Conservation (phyloP, 768 basidiomycete genomes). For the Brasilioporus rufonigricans region DNA sequence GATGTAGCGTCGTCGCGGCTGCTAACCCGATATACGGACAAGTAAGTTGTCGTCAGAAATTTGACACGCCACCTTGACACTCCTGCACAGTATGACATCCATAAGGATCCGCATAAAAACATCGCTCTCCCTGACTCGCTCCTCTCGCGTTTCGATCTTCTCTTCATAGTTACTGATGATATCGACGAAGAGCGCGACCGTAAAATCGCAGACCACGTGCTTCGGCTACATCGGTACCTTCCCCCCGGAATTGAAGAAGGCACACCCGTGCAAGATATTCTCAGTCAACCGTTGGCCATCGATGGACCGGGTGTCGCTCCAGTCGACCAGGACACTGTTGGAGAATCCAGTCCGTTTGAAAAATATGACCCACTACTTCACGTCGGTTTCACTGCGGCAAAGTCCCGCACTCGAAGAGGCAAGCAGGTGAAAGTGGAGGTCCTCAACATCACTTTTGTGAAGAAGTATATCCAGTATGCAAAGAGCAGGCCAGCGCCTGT, state of each 20-base stretch:
- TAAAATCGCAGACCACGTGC: conserved; percentile 93
- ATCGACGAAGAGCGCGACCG: conserved; percentile 94
- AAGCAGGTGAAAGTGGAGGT: conserved; percentile 75
- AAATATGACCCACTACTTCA: conserved; percentile 96
- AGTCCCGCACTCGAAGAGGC: conserved; percentile 52
- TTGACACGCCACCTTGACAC: conserved; percentile 7
- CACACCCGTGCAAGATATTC: conserved; percentile 83
- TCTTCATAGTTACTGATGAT: conserved; percentile 98
- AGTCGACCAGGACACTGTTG: conserved; percentile 37
- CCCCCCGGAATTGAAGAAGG: conserved; percentile 97
- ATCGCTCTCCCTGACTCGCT: conserved; percentile 98
- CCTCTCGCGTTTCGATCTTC: conserved; percentile 95
- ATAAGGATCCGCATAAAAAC: conserved; percentile 99
- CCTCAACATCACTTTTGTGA: conserved; percentile 89
- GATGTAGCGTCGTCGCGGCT: conserved; percentile 96
- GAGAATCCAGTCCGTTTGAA: conserved; percentile 75
- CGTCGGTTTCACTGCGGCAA: conserved; percentile 61
- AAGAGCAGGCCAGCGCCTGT: conserved; percentile 85
- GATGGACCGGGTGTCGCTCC: conserved; percentile 60
- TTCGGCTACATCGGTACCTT: conserved; percentile 95
- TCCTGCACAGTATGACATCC: conserved; percentile 85
- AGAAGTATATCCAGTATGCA: conserved; percentile 98
- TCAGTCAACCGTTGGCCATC: conserved; percentile 84
- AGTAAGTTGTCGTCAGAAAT: conserved; percentile 41
- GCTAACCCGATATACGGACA: conserved; percentile 99